Percentiles rank a stretch among this genome's conserved stretches.
Evolutionary conservation across 768 basidiomycete species (phyloP).

Genomic region (Podaxis rugospora): DNA sequence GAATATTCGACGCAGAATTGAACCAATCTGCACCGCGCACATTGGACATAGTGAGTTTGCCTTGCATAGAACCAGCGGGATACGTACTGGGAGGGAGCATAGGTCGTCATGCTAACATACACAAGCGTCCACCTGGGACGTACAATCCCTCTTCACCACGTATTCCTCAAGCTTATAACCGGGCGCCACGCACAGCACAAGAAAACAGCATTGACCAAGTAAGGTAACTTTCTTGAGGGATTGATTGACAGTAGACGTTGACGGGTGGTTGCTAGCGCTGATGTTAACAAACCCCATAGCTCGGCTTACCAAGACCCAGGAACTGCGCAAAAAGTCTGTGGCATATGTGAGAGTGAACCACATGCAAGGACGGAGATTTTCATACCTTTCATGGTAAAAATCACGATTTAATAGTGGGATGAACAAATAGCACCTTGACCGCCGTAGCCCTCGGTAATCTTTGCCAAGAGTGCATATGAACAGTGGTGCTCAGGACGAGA

Average conservation of each 20-base stretch:
- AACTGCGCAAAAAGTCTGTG: neutral
- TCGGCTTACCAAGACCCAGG: neutral
- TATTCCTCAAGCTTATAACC: neutral
- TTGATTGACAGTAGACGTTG: neutral
- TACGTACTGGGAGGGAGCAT: neutral
- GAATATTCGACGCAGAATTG: constrained; percentile 6
- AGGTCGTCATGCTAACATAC: neutral
- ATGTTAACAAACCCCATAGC: neutral
- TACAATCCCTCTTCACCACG: neutral
- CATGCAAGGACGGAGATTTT: neutral
- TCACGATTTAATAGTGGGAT: no score
- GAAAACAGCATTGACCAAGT: neutral
- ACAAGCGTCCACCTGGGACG: neutral
- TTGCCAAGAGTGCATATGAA: neutral
- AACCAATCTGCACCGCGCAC: neutral
- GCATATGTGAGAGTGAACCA: neutral
- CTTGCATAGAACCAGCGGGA: neutral
- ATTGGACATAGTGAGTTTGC: neutral
- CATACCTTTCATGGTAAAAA: no score
- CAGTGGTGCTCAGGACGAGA: neutral
- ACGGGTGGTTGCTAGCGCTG: neutral
- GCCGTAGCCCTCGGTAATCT: neutral
- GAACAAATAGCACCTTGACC: no score
- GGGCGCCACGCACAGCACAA: neutral
- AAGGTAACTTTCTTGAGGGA: neutral